Percentiles rank a stretch among this genome's conserved stretches.
These are phyloP conservation scores for Tieghemostelium lacteum DNA, from an alignment of 78 protist species.

Conservation along the genomic window DNA sequence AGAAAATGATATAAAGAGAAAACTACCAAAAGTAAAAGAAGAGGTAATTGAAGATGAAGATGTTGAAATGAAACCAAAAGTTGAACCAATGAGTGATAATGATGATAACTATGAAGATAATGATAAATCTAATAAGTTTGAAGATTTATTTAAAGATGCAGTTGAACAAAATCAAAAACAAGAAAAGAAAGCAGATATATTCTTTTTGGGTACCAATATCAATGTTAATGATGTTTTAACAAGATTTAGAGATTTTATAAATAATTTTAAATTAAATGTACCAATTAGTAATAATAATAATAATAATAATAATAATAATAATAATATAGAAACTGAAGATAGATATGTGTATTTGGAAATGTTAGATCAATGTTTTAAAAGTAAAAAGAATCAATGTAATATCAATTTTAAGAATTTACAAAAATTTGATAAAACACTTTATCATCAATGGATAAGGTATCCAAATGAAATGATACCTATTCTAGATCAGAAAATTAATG, in stretches of 20 bases:
- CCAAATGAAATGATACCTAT: constrained; percentile 65
- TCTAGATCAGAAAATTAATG: constrained; percentile 38
- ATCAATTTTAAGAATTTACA: constrained; percentile 23
- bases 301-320: not conserved
- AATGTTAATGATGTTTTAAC: constrained; percentile 14
- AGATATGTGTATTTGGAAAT: constrained; percentile 16
- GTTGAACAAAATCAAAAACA: no score
- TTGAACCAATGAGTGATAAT: no score
- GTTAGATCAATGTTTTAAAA: not conserved
- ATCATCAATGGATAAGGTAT: constrained; percentile 29
- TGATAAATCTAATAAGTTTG: not conserved
- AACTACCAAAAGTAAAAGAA: no score
- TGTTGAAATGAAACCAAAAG: no score
- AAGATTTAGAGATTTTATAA: constrained; percentile 43
- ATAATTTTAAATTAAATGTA: no score
- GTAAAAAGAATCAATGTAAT: constrained; percentile 13
- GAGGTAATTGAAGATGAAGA: no score
- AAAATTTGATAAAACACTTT: constrained; percentile 9
- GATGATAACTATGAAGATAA: not conserved
- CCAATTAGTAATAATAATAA: no score
- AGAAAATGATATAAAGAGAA: no score
- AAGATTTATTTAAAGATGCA: not conserved
- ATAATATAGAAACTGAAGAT: not conserved
- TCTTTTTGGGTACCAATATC: constrained; percentile 57
- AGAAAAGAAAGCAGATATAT: not conserved